Conservation (phyloP, 345 rosid genomes). For the Trapa bicornis region DNA sequence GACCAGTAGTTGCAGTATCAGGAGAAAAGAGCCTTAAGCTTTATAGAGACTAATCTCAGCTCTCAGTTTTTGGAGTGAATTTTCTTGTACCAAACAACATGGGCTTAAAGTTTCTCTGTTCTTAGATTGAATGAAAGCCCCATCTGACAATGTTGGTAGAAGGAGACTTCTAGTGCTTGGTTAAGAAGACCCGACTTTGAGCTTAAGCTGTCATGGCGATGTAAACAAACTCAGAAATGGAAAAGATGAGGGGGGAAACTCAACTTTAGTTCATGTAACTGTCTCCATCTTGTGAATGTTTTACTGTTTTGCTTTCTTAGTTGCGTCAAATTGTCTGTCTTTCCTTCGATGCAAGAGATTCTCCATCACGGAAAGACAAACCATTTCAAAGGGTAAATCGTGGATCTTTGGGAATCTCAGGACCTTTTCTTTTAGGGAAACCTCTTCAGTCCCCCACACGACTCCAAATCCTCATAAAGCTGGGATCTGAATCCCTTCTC, state of each 20-base stretch:
- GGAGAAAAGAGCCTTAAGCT: conserved; percentile 40
- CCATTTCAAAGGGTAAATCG: neutral
- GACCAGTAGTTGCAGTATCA: conserved; percentile 22
- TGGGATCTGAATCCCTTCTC: no score
- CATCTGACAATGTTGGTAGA: neutral
- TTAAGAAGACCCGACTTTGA: neutral
- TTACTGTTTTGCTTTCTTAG: neutral
- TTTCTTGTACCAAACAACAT: neutral
- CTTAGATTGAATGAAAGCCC: neutral
- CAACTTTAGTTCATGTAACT: neutral
- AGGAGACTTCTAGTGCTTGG: neutral
- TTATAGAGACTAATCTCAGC: no score
- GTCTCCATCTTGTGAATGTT: neutral
- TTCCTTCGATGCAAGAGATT: neutral
- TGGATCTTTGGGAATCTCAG: neutral
- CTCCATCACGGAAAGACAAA: neutral
- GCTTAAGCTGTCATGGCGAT: neutral
- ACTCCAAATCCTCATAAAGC: neutral
- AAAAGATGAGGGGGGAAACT: neutral
- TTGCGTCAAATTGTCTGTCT: neutral
- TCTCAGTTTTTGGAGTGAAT: neutral
- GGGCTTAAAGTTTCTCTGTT: neutral
- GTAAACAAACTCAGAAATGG: neutral
- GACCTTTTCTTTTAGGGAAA: conserved; percentile 2
- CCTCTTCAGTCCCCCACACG: conserved; percentile 4